phyloP scores from a whole-genome alignment of 495 filamentous ascomycete genomes.

The Talaromyces trachyspermus region DNA sequence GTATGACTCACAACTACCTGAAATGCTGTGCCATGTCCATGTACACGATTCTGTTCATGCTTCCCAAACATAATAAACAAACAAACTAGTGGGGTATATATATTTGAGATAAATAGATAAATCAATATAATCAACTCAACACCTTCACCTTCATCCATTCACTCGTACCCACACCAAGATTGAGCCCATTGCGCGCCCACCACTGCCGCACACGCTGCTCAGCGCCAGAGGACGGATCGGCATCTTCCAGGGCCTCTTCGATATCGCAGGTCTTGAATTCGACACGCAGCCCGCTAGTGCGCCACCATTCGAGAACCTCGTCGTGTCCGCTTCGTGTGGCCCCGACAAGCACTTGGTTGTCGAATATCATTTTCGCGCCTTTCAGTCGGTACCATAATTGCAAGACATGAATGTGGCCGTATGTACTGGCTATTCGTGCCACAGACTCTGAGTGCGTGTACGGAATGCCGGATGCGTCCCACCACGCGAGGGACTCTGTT shows the following conservation, averaged over 20 bases:
- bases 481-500: conserved; percentile 67
- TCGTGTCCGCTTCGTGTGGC: conserved; percentile 82
- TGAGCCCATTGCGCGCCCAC: conserved; percentile 89
- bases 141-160: conserved; percentile 90
- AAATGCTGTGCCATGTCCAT: conserved; percentile 3
- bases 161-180: conserved; percentile 74
- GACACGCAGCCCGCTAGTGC: conserved; percentile 61
- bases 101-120: not conserved
- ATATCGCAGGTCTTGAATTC: conserved; percentile 96
- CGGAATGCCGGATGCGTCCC: conserved; percentile 68
- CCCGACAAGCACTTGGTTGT: conserved; percentile 80
- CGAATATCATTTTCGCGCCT: conserved; percentile 79
- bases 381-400: conserved; percentile 72
- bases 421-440: conserved; percentile 71
- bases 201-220: conserved; percentile 66
- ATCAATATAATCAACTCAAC: conserved; percentile 24
- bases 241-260: conserved; percentile 88
- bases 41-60: too few relatives aligned
- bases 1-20: too few relatives aligned
- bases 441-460: conserved; percentile 68
- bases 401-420: conserved; percentile 81
- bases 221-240: conserved; percentile 52
- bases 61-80: not conserved
- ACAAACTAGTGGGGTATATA: conserved; percentile 1
- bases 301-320: conserved; percentile 88